Evolutionary conservation across 257 asterid species (phyloP).

Genomic region (Fraxinus excelsior): DNA sequence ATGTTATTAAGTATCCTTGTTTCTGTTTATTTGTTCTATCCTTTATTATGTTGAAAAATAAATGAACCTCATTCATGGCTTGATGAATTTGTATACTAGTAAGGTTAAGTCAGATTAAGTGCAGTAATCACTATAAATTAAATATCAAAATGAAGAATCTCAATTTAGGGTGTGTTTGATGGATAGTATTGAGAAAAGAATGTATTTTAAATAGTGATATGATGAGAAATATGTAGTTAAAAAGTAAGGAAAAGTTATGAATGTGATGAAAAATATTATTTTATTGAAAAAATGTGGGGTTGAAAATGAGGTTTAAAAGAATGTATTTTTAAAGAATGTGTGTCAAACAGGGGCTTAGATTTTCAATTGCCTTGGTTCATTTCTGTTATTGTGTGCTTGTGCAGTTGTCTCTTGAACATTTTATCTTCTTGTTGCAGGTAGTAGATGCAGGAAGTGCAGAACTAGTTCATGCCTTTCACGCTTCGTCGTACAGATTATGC

Average conservation of each 20-base stretch:
- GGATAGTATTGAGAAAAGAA: too few species aligned
- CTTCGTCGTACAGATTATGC: constrained; percentile 55
- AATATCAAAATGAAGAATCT: background rate
- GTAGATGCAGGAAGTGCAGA: constrained; percentile 53
- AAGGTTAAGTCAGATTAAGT: background rate
- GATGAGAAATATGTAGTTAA: too few species aligned
- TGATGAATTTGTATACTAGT: background rate
- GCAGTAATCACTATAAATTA: background rate
- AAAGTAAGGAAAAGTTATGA: too few species aligned
- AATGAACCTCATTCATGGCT: background rate
- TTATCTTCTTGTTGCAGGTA: constrained; percentile 42
- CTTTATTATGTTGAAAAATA: background rate
- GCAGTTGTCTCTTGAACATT: background rate
- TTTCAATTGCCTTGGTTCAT: background rate
- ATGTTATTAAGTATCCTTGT: background rate
- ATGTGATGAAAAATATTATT: too few species aligned
- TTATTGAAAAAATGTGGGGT: too few species aligned
- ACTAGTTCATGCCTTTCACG: constrained; percentile 53
- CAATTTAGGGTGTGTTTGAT: too few species aligned
- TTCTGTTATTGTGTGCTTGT: background rate
- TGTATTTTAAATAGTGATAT: too few species aligned
- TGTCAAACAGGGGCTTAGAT: too few species aligned
- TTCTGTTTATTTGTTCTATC: background rate
- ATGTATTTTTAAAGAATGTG: too few species aligned
- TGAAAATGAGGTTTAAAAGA: too few species aligned